Evolutionary conservation across 129 eudicot species (phyloP), one percentile per base, ranked within the genome.

Genomic region (Escallonia rubra): DNA sequence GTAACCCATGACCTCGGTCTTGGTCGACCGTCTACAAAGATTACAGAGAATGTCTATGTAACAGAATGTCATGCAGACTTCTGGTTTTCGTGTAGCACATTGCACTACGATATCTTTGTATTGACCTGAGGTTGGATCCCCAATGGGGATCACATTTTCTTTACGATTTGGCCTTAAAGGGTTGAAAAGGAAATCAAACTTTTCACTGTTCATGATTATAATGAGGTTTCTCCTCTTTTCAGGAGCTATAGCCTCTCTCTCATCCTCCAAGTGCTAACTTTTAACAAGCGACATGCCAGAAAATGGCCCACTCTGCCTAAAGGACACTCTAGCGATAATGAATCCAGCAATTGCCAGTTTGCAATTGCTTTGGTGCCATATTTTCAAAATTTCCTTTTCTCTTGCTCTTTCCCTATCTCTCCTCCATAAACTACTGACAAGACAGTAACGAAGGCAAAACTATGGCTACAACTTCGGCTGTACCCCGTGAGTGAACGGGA

Each of bases 281-380:
- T 57, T 49, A 10, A 61, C 69, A 38, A 23, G 47, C 34, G 55
- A 53, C 56, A 72, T 13, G 40, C n/a, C 55, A 39, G 50, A 50
- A 56, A 54, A 38, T 23, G 68, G 68, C 65, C 73, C 85, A 76
- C 85, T 61, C 66, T 69, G 61, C 51, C 69, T 60, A 74, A 69
- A 74, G 59, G 48, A 48, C 60, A 58, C 42, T 50, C 34, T 53
- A 10, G 13, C 53, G 59, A 79, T 79, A 57, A 83, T 83, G 88
- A 76, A 52, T 72, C 81, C 84, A 75, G 82, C 72, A 67, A 63
- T 67, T 79, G 84, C 88, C 85, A 83, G 82, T 76, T 83, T 75
- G 83, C 65, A 76, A 73, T 50, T 49, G 48, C 68, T 43, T 61
- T 39, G 6, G 8, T 38, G 4, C 41, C 2, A 2, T 41, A 14